Evolutionary conservation across 768 basidiomycete species (phyloP).

Genomic region (Leccinellum luteum): DNA sequence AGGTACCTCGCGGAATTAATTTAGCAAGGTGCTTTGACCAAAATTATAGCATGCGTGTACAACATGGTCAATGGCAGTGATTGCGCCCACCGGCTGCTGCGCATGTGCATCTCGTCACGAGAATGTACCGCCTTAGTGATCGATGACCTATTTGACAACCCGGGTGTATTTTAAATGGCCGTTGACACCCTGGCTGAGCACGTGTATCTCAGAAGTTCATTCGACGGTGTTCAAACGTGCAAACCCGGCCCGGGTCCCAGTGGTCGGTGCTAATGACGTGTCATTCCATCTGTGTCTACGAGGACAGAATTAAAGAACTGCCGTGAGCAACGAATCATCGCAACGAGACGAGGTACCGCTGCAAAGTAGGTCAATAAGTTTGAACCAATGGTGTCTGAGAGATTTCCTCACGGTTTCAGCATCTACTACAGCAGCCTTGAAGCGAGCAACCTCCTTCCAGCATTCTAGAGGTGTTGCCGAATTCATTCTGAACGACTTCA

Average conservation of each 20-base stretch:
- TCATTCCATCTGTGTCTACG: neutral
- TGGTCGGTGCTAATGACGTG: neutral
- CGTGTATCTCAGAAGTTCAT: neutral
- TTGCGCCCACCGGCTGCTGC: constrained; percentile 20
- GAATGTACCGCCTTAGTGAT: neutral
- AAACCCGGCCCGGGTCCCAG: neutral
- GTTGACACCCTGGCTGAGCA: neutral
- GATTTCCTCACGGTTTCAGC: constrained; percentile 59
- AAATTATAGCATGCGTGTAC: constrained; percentile 19
- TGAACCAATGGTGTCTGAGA: constrained; percentile 4
- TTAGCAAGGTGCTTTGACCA: constrained; percentile 12
- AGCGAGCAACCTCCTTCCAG: constrained; percentile 66
- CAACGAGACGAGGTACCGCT: constrained; percentile 66
- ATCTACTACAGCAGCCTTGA: constrained; percentile 64
- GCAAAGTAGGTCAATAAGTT: constrained; percentile 9
- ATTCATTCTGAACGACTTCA: constrained; percentile 36
- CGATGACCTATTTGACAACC: neutral
- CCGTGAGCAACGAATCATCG: constrained; percentile 31
- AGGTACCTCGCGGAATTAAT: constrained; percentile 25
- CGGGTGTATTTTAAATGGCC: constrained; percentile 4
- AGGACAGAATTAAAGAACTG: neutral
- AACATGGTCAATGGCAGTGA: constrained; percentile 16
- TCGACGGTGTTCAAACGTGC: neutral
- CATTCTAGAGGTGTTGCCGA: constrained; percentile 62
- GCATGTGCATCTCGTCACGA: constrained; percentile 10